phyloP scores from a whole-genome alignment of 75 land plant genomes.

The Cryptomeria japonica region DNA sequence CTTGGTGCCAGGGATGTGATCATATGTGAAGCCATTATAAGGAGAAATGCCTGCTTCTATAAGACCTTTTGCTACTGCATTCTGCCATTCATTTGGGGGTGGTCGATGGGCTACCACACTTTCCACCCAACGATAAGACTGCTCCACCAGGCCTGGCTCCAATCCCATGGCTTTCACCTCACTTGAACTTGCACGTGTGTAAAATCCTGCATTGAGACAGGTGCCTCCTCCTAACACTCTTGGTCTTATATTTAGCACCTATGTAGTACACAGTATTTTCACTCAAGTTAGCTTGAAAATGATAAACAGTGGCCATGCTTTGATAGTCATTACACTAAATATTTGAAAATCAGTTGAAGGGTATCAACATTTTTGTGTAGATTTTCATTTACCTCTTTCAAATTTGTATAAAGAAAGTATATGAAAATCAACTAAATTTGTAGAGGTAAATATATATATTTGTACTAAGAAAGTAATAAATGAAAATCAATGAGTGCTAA shows the following conservation, averaged over 20 bases:
- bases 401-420: no score
- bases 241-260: conserved; percentile 52
- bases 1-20: conserved; percentile 73
- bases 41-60: conserved; percentile 75
- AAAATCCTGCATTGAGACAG: conserved; percentile 84
- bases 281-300: no score
- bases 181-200: conserved; percentile 55
- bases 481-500: no score
- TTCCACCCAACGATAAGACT: conserved; percentile 78
- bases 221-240: conserved; percentile 76
- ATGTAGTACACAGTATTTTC: no score
- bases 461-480: no score
- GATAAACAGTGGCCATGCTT: no score
- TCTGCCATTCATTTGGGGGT: conserved; percentile 38
- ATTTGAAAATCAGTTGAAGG: no score
- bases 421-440: no score
- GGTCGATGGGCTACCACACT: conserved; percentile 55
- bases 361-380: no score
- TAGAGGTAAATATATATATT: no score
- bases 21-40: conserved; percentile 69
- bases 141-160: conserved; percentile 58
- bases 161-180: conserved; percentile 45
- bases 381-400: no score
- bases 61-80: conserved; percentile 45
- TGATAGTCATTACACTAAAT: no score